These are phyloP conservation scores for Talaromyces thailandensis DNA, from an alignment of 495 filamentous ascomycete species.

Conservation along the genomic window DNA sequence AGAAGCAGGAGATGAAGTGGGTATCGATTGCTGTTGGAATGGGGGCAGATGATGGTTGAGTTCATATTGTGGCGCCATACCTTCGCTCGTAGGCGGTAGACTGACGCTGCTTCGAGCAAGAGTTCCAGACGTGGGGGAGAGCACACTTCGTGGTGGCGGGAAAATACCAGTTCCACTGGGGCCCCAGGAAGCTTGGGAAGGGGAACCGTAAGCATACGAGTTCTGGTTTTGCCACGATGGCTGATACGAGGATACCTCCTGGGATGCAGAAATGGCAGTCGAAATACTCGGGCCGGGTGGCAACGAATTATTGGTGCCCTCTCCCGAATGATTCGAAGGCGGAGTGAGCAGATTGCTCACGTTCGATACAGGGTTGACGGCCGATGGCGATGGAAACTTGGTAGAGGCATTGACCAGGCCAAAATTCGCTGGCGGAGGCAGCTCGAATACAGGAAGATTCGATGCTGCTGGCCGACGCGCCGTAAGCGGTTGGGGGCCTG, in stretches of 20 bases:
- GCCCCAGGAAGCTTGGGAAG: conserved; percentile 35
- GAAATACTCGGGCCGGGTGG: conserved; percentile 38
- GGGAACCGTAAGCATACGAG: conserved; percentile 41
- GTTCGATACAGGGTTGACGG: conserved; percentile 34
- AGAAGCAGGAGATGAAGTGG: conserved; percentile 32
- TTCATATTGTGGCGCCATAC: conserved; percentile 48
- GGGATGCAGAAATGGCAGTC: conserved; percentile 31
- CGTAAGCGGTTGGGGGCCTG: conserved; percentile 41
- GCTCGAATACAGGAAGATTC: conserved; percentile 53
- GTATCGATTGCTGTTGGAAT: conserved; percentile 42
- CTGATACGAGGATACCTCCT: conserved; percentile 32
- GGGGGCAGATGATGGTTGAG: conserved; percentile 46
- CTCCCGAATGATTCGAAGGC: conserved; percentile 52
- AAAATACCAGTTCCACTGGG: conserved; percentile 27
- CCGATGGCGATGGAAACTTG: conserved; percentile 35
- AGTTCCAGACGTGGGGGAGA: conserved; percentile 45
- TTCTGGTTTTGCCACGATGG: conserved; percentile 41
- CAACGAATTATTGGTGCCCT: conserved; percentile 47
- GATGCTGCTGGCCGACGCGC: conserved; percentile 52
- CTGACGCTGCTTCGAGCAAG: conserved; percentile 35
- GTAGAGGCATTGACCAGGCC: conserved; percentile 13
- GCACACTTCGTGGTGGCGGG: conserved; percentile 38
- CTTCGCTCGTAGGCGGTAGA: conserved; percentile 37
- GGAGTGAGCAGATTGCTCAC: conserved; percentile 55
- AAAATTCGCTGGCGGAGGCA: conserved; percentile 42